phyloP scores from a whole-genome alignment of 2,329 filamentous ascomycete species.

The Colletotrichum trifolii region DNA sequence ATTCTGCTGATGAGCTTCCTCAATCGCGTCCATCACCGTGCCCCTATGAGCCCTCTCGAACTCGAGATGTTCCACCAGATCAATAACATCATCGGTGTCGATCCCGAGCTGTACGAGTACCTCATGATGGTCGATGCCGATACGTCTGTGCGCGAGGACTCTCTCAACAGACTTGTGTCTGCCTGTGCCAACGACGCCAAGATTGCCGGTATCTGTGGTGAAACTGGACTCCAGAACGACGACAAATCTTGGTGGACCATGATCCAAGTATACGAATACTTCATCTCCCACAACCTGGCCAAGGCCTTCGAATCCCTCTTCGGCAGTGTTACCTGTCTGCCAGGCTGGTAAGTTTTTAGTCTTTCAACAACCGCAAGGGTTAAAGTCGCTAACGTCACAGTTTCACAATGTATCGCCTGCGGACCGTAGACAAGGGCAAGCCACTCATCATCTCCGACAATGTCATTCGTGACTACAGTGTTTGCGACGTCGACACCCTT shows the following conservation, averaged over 20 bases:
- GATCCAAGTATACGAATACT: slow-evolving; percentile 99
- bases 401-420: slow-evolving; percentile 98
- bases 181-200: slow-evolving; percentile 94
- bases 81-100: slow-evolving; percentile 98
- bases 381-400: slow-evolving; percentile 62
- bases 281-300: slow-evolving; percentile 95
- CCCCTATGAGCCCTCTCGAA: slow-evolving; percentile 95
- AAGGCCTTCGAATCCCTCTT: slow-evolving; percentile 99
- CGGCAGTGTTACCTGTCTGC: slow-evolving; percentile 97
- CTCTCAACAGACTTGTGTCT: slow-evolving; percentile 90
- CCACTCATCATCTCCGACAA: slow-evolving; percentile 93
- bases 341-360: slow-evolving; percentile 83
- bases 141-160: slow-evolving; percentile 92
- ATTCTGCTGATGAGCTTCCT: slow-evolving; percentile 97
- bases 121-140: slow-evolving; percentile 98
- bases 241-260: slow-evolving; percentile 98
- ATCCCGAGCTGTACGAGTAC: slow-evolving; percentile 97
- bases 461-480: slow-evolving; percentile 87
- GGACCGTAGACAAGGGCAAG: slow-evolving; percentile 92
- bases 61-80: slow-evolving; percentile 99
- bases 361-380: not conserved
- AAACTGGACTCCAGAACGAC: slow-evolving; percentile 96
- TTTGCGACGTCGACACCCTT: slow-evolving; percentile 90
- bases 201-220: slow-evolving; percentile 97
- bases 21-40: slow-evolving; percentile 94